Evolutionary conservation across 2,329 filamentous ascomycete species (phyloP).

Genomic region (Trichoderma pleuroti): DNA sequence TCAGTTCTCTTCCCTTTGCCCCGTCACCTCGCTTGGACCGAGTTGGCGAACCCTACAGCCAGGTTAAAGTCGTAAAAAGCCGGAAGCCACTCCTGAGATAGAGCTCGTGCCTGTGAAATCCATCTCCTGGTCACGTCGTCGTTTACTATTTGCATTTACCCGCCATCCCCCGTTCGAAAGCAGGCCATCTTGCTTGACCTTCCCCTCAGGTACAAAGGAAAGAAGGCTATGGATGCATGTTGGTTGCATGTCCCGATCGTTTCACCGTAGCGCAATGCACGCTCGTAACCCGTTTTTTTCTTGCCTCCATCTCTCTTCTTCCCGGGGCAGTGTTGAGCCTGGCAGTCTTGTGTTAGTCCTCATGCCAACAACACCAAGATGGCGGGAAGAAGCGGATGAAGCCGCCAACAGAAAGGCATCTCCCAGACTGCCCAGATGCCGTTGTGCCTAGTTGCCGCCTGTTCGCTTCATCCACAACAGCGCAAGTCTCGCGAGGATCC

Average conservation of each 20-base stretch:
- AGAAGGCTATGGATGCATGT: neutral
- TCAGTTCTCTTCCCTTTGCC: neutral
- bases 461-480: neutral
- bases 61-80: neutral
- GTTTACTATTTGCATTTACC: neutral
- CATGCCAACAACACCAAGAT: constrained; percentile 3
- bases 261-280: neutral
- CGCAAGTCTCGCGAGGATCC: neutral
- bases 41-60: neutral
- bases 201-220: neutral
- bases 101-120: neutral
- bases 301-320: neutral
- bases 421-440: neutral
- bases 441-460: neutral
- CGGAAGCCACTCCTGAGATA: neutral
- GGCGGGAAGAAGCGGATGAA: constrained; percentile 14
- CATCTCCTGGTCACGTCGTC: neutral
- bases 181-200: neutral
- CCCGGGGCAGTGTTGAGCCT: neutral
- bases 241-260: neutral
- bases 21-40: neutral
- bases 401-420: constrained; percentile 15
- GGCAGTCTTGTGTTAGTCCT: constrained; percentile 5
- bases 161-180: neutral
- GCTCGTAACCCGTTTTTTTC: neutral